Evolutionary conservation across 805 yeast genomes (phyloP), one percentile per base, ranked within the genome.

Genomic region (Diddensiella caesifluorescens): DNA sequence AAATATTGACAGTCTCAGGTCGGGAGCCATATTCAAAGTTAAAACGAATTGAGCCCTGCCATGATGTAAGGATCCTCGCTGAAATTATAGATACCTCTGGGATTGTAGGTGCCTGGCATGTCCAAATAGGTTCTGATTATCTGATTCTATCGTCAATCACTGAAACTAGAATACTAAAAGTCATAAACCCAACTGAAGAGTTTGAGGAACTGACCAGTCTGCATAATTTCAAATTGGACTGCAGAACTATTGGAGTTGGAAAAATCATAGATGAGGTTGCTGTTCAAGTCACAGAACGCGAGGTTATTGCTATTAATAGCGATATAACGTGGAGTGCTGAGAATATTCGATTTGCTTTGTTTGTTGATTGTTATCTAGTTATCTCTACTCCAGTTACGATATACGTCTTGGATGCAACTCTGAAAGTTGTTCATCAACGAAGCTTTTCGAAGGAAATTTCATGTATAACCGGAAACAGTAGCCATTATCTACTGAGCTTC

Each of bases 361-460:
- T 29, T 29, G 9, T 7, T 29, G 32, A 29, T 13, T n/a, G 32
- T 13, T 29, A 13, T 29, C 32, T 29, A 13, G 15, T 29, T 13
- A 13, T 29, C 9, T n/a, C 16, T 7, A 19, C 12, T 13, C 7
- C 7, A 9, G 15, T 13, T 13, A 7, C 19, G 7, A 10, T 37
- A 12, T 10, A 27, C 19, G 16, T 37, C 7, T 21, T 37, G 40
- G 34, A 37, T 30, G 12, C n/a, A n/a, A 12, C 18, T 4, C 20
- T 38, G 16, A n/a, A 38, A 9, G n/a, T 16, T 28, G 27, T 38
- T 15, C 5, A n/a, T 23, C 29, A 23, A 15, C 36, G 16, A 6
- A 27, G n/a, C 27, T 30, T 16, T 22, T 28, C 16, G 5, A 30
- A 19, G 5, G 16, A n/a, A 5, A 21, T 38, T n/a, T 5, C 42